Conservation (phyloP, 2,329 filamentous ascomycete genomes). For the Colletotrichum spaethianum region DNA sequence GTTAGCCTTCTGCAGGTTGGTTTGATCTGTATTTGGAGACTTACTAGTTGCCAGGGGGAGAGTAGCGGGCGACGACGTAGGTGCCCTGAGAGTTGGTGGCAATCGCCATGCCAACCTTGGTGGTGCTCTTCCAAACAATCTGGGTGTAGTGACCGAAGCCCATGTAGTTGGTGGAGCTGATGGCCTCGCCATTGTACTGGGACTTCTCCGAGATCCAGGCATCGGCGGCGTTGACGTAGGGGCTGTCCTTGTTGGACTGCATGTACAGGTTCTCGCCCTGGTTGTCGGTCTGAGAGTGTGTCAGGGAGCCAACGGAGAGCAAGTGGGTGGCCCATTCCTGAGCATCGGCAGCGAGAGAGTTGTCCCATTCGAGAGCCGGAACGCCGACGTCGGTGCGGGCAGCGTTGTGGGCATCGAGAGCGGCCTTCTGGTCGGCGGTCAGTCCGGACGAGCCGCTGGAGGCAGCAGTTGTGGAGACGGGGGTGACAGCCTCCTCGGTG, state of each 20-base stretch:
- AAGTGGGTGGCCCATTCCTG: constrained; percentile 41
- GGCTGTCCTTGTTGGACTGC: constrained; percentile 31
- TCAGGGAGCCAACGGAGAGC: constrained; percentile 37
- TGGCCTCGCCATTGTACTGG: constrained; percentile 36
- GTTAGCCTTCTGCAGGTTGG: neutral
- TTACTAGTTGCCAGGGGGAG: constrained; percentile 50
- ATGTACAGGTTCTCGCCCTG: constrained; percentile 43
- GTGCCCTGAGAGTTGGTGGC: constrained; percentile 47
- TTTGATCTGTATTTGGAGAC: neutral
- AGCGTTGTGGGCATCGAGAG: constrained; percentile 40
- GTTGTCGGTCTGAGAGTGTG: constrained; percentile 29
- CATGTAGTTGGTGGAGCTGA: constrained; percentile 39
- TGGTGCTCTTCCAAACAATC: constrained; percentile 50
- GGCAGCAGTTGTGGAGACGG: constrained; percentile 22
- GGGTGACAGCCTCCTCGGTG: constrained; percentile 20
- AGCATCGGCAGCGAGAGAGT: constrained; percentile 47
- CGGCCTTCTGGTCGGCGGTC: constrained; percentile 33
- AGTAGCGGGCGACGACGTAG: constrained; percentile 53
- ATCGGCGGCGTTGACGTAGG: constrained; percentile 34
- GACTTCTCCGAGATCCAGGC: constrained; percentile 40
- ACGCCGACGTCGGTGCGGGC: constrained; percentile 39
- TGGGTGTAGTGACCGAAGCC: constrained; percentile 51
- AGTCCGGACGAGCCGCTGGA: constrained; percentile 35
- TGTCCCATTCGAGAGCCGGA: constrained; percentile 45
- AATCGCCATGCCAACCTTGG: constrained; percentile 50